Evolutionary conservation across 1,139 yeast genomes (phyloP).

Genomic region (Pichia sp.): DNA sequence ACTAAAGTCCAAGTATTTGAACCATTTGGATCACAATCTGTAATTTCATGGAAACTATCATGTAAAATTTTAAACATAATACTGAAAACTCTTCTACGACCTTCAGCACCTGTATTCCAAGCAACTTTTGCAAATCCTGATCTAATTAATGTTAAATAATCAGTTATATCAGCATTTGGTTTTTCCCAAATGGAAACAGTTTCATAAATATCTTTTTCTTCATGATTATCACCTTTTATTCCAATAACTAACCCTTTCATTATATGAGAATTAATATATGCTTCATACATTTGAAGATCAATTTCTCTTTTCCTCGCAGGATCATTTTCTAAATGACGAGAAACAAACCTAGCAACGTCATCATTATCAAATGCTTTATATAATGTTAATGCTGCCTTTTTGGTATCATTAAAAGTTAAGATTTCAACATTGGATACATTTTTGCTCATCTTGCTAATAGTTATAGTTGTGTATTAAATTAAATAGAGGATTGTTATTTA

Average conservation of each 20-base stretch:
- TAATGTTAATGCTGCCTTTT: constrained; percentile 51
- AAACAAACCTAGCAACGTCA: constrained; percentile 44
- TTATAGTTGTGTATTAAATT: no score
- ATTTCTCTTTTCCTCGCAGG: constrained; percentile 34
- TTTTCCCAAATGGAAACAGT: constrained; percentile 60
- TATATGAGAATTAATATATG: constrained; percentile 53
- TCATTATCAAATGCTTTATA: constrained; percentile 48
- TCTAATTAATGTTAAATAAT: constrained; percentile 45
- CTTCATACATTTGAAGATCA: constrained; percentile 47
- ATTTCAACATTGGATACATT: constrained; percentile 20
- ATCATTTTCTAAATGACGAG: constrained; percentile 38
- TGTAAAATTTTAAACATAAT: constrained; percentile 55
- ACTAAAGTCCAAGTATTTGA: constrained; percentile 51
- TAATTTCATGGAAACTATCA: constrained; percentile 35
- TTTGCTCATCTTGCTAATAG: not conserved
- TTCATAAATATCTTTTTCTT: constrained; percentile 40
- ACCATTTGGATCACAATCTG: constrained; percentile 26
- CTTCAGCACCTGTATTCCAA: constrained; percentile 45
- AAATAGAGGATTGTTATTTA: no score
- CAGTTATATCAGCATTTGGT: constrained; percentile 46
- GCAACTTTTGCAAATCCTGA: constrained; percentile 54
- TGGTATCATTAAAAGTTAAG: constrained; percentile 39
- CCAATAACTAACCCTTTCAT: constrained; percentile 51
- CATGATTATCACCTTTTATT: constrained; percentile 30
- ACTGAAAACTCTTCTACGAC: constrained; percentile 48